Conservation (phyloP, 495 filamentous ascomycete genomes). For the Neurospora sp. region DNA sequence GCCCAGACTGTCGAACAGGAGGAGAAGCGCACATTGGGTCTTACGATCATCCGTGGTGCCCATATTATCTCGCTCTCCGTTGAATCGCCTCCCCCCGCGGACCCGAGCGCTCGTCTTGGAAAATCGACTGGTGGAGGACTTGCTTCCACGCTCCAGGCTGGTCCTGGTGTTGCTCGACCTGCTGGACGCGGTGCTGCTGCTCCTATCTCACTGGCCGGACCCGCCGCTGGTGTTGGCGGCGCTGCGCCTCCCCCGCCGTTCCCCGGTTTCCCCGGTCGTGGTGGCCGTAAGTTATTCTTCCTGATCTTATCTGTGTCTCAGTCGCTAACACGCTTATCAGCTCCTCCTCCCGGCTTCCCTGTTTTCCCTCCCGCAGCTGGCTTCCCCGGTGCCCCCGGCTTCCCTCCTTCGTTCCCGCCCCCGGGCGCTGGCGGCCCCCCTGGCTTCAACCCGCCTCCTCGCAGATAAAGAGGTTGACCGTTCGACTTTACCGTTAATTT, state of each 20-base stretch:
- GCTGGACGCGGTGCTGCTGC: slow-evolving; percentile 71
- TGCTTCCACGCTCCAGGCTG: slow-evolving; percentile 59
- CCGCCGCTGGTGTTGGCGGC: slow-evolving; percentile 81
- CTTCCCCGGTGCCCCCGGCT: slow-evolving; percentile 44
- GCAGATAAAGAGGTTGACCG: slow-evolving; percentile 43
- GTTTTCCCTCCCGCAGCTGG: slow-evolving; percentile 36
- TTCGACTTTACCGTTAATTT: slow-evolving; percentile 14
- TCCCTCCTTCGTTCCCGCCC: slow-evolving; percentile 43
- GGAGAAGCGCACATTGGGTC: slow-evolving; percentile 90
- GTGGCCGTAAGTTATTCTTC: slow-evolving; percentile 51
- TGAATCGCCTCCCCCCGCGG: slow-evolving; percentile 91
- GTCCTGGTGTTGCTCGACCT: slow-evolving; percentile 84
- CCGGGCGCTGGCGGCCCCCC: slow-evolving; percentile 36
- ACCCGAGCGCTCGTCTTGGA: slow-evolving; percentile 83
- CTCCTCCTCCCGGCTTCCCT: slow-evolving; percentile 55
- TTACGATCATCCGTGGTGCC: slow-evolving; percentile 90
- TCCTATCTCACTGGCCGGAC: slow-evolving; percentile 75
- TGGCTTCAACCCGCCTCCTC: slow-evolving; percentile 58
- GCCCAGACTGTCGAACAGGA: slow-evolving; percentile 69
- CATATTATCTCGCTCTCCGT: slow-evolving; percentile 91
- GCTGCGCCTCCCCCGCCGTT: slow-evolving; percentile 57
- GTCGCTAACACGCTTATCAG: slow-evolving; percentile 16
- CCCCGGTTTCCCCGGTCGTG: slow-evolving; percentile 63
- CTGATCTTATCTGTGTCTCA: not conserved
- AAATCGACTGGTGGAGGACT: slow-evolving; percentile 60